Evolutionary conservation across 805 yeast species (phyloP), one percentile per base, ranked within the genome.

Genomic region (Sugiyamaella valdiviana): DNA sequence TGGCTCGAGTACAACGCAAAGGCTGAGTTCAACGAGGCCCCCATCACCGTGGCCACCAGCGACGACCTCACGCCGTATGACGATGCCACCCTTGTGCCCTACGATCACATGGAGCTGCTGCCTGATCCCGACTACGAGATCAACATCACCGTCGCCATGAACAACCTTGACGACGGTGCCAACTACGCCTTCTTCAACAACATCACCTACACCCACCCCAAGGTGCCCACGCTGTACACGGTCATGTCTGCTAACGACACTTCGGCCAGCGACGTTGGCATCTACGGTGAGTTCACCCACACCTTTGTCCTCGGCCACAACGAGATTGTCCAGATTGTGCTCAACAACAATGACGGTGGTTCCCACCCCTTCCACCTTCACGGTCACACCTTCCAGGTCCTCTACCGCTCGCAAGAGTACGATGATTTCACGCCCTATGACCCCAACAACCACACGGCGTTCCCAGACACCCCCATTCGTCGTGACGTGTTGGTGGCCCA

Each of bases 161-260:
- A 83, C 65, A 86, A 87, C 73, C 74, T 93, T 67, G 76, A 75
- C 43, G 73, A 88, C 66, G 99, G 99, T 72, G 74, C 83, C 54
- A 89, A 89, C 72, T 93, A 93, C 64, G 98, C 98, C n/a, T 85
- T 91, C 71, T 88, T 91, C 83, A 90, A 91, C 75, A 83, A 87
- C 64, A 73, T 85, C 62, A 77, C 95, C 20, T 93, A 78, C 68
- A 72, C 77, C 32, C 65, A 77, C 36, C 96, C 98, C 55, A 83
- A 80, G 68, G 95, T 91, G 14, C 99, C 99, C 44, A 71, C 90
- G 5, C 71, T 93, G 52, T 76, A 79, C 67, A 79, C 96, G 2
- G 96, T 78, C n/a, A 63, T 88, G 59, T 72, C 83, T 40, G 76
- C 95, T 32, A 56, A 62, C 26, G 71, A 66, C 23, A 65, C 62